Percentiles rank a stretch among this genome's conserved stretches.
Evolutionary conservation across 768 basidiomycete species (phyloP).

Genomic region (Neoboletus magnificus): DNA sequence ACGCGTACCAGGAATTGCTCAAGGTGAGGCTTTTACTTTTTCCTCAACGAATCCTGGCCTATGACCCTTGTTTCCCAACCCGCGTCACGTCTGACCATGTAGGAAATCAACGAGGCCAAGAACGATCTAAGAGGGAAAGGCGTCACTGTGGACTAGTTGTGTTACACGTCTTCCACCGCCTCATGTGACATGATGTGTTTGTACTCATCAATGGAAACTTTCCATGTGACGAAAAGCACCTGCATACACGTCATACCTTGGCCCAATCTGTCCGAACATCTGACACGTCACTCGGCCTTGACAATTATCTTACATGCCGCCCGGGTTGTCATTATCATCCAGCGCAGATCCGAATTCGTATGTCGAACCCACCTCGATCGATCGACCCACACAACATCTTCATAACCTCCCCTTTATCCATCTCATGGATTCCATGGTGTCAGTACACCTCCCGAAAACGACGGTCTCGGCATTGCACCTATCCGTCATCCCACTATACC

Average conservation of each 20-base stretch:
- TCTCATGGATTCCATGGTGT: constrained; percentile 39
- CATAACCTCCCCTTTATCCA: constrained; percentile 35
- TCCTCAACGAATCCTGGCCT: background rate
- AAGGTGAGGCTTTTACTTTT: constrained; percentile 37
- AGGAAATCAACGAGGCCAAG: constrained; percentile 63
- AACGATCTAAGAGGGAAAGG: constrained; percentile 57
- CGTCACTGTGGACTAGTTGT: constrained; percentile 53
- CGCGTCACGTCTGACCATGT: background rate
- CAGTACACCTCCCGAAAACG: constrained; percentile 51
- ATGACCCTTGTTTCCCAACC: background rate
- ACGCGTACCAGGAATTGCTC: constrained; percentile 71
- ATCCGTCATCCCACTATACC: background rate
- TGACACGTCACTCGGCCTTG: constrained; percentile 35
- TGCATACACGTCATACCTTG: background rate
- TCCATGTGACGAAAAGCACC: no score
- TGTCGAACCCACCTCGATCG: constrained; percentile 41
- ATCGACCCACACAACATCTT: constrained; percentile 36
- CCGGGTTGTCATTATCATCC: constrained; percentile 46
- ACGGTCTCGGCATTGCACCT: constrained; percentile 31
- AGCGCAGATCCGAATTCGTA: constrained; percentile 53
- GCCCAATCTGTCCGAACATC: background rate
- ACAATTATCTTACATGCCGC: constrained; percentile 57
- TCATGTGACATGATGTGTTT: background rate
- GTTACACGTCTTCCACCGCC: background rate
- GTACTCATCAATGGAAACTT: background rate